Evolutionary conservation across 1,284 basidiomycete species (phyloP).

Genomic region (Bjerkandera adusta): DNA sequence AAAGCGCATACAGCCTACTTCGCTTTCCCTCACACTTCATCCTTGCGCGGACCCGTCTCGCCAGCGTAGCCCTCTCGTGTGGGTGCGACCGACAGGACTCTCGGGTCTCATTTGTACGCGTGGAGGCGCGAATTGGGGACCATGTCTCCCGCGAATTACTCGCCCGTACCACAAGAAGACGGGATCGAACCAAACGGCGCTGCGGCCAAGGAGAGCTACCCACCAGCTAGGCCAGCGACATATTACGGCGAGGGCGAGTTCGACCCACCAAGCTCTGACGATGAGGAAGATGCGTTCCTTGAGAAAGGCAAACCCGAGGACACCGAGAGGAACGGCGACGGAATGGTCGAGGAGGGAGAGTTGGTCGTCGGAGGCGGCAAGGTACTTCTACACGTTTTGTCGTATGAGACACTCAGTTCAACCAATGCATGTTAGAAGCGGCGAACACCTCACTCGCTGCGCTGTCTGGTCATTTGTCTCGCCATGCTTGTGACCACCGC

Average conservation of each 20-base stretch:
- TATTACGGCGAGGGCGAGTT: slow-evolving; percentile 74
- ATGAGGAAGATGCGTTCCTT: slow-evolving; percentile 53
- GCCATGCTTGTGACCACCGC: slow-evolving; percentile 53
- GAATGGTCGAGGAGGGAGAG: slow-evolving; percentile 27
- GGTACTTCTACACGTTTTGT: neutral
- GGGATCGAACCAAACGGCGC: slow-evolving; percentile 1
- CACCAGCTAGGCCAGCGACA: slow-evolving; percentile 28
- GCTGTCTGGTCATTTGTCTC: slow-evolving; percentile 54
- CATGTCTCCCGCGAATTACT: slow-evolving; percentile 1
- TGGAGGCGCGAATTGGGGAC: too few species aligned
- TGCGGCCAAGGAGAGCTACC: slow-evolving; percentile 3
- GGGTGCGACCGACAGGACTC: too few species aligned
- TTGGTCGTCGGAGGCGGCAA: slow-evolving; percentile 33
- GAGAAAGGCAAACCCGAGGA: slow-evolving; percentile 39
- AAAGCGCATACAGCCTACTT: too few species aligned
- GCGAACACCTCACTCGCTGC: slow-evolving; percentile 42
- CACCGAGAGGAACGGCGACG: slow-evolving; percentile 23
- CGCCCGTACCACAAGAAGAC: slow-evolving; percentile 4
- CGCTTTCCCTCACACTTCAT: too few species aligned
- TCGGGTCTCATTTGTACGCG: too few species aligned
- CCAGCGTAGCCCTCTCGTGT: too few species aligned
- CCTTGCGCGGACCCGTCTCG: too few species aligned
- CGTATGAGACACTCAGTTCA: neutral
- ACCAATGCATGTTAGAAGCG: slow-evolving; percentile 31
- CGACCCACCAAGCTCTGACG: slow-evolving; percentile 69